phyloP scores from a whole-genome alignment of 345 rosid species.

The Gynandropsis gynandra region DNA sequence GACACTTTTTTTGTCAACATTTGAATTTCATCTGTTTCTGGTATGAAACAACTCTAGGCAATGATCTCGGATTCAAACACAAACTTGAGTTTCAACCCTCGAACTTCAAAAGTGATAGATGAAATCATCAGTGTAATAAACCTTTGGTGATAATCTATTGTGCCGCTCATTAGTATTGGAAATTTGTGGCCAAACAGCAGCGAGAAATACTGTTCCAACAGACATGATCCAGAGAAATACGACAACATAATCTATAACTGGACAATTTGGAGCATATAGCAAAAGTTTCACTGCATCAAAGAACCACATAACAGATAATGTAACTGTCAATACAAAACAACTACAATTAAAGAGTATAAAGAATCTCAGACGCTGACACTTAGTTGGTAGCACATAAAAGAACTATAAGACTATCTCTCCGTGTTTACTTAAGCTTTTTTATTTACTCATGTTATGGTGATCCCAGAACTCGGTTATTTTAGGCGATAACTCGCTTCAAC shows the following conservation, averaged over 20 bases:
- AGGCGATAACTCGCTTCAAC: no score
- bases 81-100: no score
- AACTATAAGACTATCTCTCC: no score
- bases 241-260: conserved; percentile 62
- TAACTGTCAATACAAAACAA: not conserved
- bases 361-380: not conserved
- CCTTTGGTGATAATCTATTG: conserved; percentile 73
- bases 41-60: not conserved
- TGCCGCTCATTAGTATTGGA: conserved; percentile 50
- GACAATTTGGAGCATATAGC: conserved; percentile 76
- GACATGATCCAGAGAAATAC: conserved; percentile 88
- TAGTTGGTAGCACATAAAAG: not conserved
- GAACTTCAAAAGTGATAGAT: not conserved
- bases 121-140: conserved; percentile 22
- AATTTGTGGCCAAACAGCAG: conserved; percentile 68
- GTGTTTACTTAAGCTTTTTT: no score
- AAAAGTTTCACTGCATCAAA: conserved; percentile 69
- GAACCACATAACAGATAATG: conserved; percentile 3
- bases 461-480: no score
- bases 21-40: no score
- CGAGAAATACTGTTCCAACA: conserved; percentile 73
- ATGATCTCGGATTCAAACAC: no score
- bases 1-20: no score
- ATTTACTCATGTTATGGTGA: no score
- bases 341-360: not conserved